phyloP scores from a whole-genome alignment of 345 rosid species.

The Populus deltoides region DNA sequence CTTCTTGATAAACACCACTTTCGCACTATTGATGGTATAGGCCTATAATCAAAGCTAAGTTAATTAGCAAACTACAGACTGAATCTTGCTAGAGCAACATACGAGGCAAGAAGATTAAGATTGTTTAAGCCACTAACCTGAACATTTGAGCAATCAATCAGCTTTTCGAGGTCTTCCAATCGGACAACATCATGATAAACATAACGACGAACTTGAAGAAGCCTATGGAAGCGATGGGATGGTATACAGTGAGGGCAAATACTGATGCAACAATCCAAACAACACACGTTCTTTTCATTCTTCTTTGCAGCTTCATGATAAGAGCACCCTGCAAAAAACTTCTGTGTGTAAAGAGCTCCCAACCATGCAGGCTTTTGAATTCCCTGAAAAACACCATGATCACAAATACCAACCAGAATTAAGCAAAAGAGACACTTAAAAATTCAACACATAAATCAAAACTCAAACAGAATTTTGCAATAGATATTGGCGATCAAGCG shows the following conservation, averaged over 20 bases:
- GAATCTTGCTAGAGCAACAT: slow-evolving; percentile 7
- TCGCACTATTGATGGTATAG: slow-evolving; percentile 87
- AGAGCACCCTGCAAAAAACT: slow-evolving; percentile 72
- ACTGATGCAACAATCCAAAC: slow-evolving; percentile 87
- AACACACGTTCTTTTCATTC: slow-evolving; percentile 87
- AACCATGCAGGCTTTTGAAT: slow-evolving; percentile 89
- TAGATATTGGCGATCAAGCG: neutral
- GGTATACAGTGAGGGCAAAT: slow-evolving; percentile 93
- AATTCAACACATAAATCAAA: neutral
- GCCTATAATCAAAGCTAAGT: slow-evolving; percentile 41
- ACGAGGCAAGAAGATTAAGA: neutral
- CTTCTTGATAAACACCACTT: slow-evolving; percentile 94
- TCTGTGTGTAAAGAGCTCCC: slow-evolving; percentile 76
- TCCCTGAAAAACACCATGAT: slow-evolving; percentile 40
- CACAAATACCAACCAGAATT: neutral
- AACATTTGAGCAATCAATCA: slow-evolving; percentile 89
- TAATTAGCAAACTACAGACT: neutral
- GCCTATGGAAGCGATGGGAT: slow-evolving; percentile 78
- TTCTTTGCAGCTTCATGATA: slow-evolving; percentile 80
- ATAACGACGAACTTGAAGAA: slow-evolving; percentile 92
- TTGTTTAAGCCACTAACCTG: slow-evolving; percentile 43
- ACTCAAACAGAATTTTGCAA: neutral
- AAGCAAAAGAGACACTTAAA: neutral
- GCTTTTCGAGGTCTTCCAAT: slow-evolving; percentile 85
- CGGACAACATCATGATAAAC: slow-evolving; percentile 96